Percentiles rank a stretch among this genome's conserved stretches.
These are phyloP conservation scores for Laburnicola sp. DNA, from an alignment of 2,329 filamentous ascomycete genomes.

Conservation along the genomic window DNA sequence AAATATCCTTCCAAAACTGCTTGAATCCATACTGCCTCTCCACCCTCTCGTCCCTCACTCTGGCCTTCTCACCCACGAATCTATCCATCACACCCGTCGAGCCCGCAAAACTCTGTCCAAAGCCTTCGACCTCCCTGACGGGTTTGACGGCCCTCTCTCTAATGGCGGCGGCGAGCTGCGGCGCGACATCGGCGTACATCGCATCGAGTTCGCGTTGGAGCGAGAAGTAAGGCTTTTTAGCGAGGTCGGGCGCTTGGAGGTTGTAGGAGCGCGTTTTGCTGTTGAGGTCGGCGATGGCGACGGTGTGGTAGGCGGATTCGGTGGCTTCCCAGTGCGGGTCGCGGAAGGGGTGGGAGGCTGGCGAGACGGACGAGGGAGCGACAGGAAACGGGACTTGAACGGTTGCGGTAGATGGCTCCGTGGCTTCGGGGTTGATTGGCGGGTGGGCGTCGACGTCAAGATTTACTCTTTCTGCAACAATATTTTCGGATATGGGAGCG, in stretches of 20 bases:
- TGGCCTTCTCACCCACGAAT: constrained; percentile 58
- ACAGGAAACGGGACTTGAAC: constrained; percentile 17
- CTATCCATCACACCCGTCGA: constrained; percentile 62
- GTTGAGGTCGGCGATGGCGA: constrained; percentile 80
- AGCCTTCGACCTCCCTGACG: constrained; percentile 39
- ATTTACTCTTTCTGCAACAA: constrained; percentile 25
- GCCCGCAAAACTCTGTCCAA: constrained; percentile 45
- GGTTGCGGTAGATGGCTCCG: constrained; percentile 17
- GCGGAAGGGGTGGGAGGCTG: constrained; percentile 64
- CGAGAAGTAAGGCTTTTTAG: constrained; percentile 89
- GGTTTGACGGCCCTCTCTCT: constrained; percentile 64
- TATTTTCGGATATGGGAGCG: constrained; percentile 33
- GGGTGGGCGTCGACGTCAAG: constrained; percentile 11
- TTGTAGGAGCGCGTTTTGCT: constrained; percentile 84
- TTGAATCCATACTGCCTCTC: constrained; percentile 78
- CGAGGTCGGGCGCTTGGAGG: constrained; percentile 86
- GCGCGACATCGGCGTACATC: constrained; percentile 87
- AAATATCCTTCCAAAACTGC: constrained; percentile 88
- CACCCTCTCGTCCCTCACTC: constrained; percentile 72
- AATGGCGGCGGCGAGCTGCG: constrained; percentile 72
- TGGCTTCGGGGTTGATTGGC: neutral
- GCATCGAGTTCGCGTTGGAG: constrained; percentile 78
- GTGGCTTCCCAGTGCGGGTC: constrained; percentile 74
- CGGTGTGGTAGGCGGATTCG: constrained; percentile 73
- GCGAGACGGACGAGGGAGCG: constrained; percentile 44